Evolutionary conservation across 1,284 basidiomycete species (phyloP).

Genomic region (Apiotrichum porosum): DNA sequence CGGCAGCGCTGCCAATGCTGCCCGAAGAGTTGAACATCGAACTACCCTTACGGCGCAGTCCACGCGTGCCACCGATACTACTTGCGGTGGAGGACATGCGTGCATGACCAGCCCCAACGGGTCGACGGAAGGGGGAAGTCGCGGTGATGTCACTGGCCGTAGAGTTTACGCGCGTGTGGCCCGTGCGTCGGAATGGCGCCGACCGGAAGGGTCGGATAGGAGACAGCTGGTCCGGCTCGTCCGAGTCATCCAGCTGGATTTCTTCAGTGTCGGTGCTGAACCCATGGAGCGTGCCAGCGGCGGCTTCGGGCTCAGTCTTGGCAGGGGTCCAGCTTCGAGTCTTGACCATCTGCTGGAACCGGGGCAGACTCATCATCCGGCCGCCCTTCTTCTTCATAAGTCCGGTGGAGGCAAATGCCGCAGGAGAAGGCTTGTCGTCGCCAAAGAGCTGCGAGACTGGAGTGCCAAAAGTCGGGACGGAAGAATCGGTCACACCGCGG

Average conservation of each 20-base stretch:
- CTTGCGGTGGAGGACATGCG: slow-evolving; percentile 13
- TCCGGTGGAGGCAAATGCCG: slow-evolving; percentile 45
- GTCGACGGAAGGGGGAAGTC: slow-evolving; percentile 2
- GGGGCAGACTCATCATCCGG: slow-evolving; percentile 24
- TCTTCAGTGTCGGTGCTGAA: not conserved
- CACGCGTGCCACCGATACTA: slow-evolving; percentile 28
- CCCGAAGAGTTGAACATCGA: slow-evolving; percentile 40
- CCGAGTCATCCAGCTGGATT: slow-evolving; percentile 7
- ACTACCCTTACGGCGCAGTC: slow-evolving; percentile 45
- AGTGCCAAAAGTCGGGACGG: slow-evolving; percentile 16
- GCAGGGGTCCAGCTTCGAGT: slow-evolving; percentile 2
- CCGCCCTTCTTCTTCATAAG: slow-evolving; percentile 45
- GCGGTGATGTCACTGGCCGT: slow-evolving; percentile 14
- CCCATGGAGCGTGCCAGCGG: not conserved
- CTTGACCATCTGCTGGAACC: slow-evolving; percentile 22
- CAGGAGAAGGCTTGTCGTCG: slow-evolving; percentile 43
- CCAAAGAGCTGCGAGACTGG: slow-evolving; percentile 36
- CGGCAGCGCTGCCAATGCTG: slow-evolving; percentile 27
- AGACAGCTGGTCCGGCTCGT: slow-evolving; percentile 10
- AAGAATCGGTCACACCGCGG: slow-evolving; percentile 35
- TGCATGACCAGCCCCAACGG: slow-evolving; percentile 5
- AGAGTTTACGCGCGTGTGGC: slow-evolving; percentile 16
- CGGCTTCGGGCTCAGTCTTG: not conserved
- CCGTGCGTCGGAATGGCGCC: slow-evolving; percentile 3
- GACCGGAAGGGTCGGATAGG: slow-evolving; percentile 11